Evolutionary conservation across 805 yeast genomes (phyloP), one percentile per base, ranked within the genome.

Genomic region (Cyberlindnera euphorbiiphila): DNA sequence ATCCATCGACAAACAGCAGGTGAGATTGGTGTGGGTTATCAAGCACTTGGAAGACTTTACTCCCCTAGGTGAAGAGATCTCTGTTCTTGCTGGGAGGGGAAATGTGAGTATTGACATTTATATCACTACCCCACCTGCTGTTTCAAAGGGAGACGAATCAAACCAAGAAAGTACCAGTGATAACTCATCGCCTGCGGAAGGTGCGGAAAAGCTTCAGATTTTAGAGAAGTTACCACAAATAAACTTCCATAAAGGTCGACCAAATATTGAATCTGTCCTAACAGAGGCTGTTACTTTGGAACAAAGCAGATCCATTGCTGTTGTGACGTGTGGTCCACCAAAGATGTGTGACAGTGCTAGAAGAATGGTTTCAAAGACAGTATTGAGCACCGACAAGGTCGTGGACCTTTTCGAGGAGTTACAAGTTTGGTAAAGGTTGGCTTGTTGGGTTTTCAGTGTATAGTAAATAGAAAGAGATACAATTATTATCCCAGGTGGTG

Each of bases 301-400:
- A 3, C 22, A 44, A 2, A 71, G 72, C 1, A 37, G 36, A 3
- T 61, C 78, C 3, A 53, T 69, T 13, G 72, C 73, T 0, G 66
- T 81, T 29, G 61, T 79, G 19, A 64, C 74, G 14, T 81, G 88
- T 62, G 87, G 87, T 7, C 82, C 79, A 30, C 69, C 74, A 20
- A 35, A 57, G 4, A 69, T 79, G 69, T 78, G 69, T 46, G 87
- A 80, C 50, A 67, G 61, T n/a, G n/a, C n/a, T n/a, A n/a, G n/a
- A n/a, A n/a, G n/a, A n/a, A n/a, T n/a, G n/a, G n/a, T n/a, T n/a
- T n/a, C n/a, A n/a, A n/a, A n/a, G n/a, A n/a, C n/a, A n/a, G n/a
- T n/a, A n/a, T n/a, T n/a, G n/a, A n/a, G n/a, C n/a, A n/a, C n/a
- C n/a, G n/a, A n/a, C n/a, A n/a, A n/a, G n/a, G n/a, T n/a, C n/a